Conservation (phyloP, 495 filamentous ascomycete genomes). For the Aspergillus leporis region DNA sequence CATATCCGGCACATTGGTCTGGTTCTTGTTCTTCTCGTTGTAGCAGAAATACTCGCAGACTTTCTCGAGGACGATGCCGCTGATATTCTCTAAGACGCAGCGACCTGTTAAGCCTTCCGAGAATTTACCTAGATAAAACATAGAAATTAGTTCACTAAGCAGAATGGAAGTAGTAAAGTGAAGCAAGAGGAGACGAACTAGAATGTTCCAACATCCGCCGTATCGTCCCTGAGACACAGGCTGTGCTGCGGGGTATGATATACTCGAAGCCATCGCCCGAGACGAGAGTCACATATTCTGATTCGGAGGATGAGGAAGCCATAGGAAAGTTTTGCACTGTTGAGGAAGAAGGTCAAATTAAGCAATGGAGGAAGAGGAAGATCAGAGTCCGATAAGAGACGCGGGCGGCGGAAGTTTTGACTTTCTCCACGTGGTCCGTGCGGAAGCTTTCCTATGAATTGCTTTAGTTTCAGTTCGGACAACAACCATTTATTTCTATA, state of each 20-base stretch:
- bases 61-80: constrained; percentile 82
- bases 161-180: constrained; percentile 5
- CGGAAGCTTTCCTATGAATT: constrained; percentile 21
- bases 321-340: no score
- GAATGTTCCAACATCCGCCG: constrained; percentile 80
- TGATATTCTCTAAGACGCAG: constrained; percentile 72
- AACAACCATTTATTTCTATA: background rate
- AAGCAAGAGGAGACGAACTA: constrained; percentile 49
- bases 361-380: background rate
- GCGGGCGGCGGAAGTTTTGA: background rate
- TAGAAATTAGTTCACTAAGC: no score
- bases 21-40: constrained; percentile 76
- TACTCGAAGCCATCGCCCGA: constrained; percentile 90
- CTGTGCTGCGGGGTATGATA: constrained; percentile 74
- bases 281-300: constrained; percentile 76
- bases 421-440: constrained; percentile 29
- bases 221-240: constrained; percentile 74
- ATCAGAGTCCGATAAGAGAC: constrained; percentile 9
- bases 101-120: constrained; percentile 64
- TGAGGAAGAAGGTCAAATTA: constrained; percentile 2
- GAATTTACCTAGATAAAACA: constrained; percentile 70
- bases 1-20: constrained; percentile 84
- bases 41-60: constrained; percentile 92
- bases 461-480: background rate
- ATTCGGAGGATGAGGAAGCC: constrained; percentile 20